phyloP scores from a whole-genome alignment of 202 grass and related monocot species.

The Sporobolus alterniflorus region DNA sequence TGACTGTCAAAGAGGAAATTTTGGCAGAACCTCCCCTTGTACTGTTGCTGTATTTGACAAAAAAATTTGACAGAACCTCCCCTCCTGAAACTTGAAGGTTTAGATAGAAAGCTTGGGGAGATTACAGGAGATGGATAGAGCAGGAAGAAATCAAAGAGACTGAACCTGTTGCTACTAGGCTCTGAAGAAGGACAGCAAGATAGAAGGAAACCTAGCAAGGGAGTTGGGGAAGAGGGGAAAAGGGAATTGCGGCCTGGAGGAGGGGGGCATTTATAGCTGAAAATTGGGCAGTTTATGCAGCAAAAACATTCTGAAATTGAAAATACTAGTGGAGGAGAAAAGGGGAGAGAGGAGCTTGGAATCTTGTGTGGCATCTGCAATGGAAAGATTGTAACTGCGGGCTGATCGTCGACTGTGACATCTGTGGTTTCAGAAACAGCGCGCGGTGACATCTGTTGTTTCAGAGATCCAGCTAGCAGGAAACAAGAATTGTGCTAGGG shows the following conservation, averaged over 20 bases:
- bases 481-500: too few relatives aligned
- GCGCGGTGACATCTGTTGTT: not conserved
- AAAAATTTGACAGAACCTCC: constrained; percentile 41
- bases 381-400: constrained; percentile 23
- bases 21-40: constrained; percentile 51
- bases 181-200: not conserved
- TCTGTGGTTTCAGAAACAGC: not conserved
- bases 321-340: constrained; percentile 27
- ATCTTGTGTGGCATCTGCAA: constrained; percentile 30
- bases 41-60: not conserved
- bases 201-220: constrained; percentile 48
- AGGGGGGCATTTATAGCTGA: constrained; percentile 73
- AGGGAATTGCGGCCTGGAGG: constrained; percentile 78
- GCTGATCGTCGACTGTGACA: constrained; percentile 26
- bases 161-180: not conserved
- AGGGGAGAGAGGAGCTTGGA: constrained; percentile 29
- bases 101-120: not conserved
- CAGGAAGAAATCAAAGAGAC: not conserved
- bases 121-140: not conserved
- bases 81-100: constrained; percentile 1
- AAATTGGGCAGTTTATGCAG: not conserved
- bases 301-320: not conserved
- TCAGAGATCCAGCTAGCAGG: too few relatives aligned
- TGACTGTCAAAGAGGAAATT: constrained; percentile 15
- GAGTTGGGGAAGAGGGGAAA: constrained; percentile 67